Evolutionary conservation across 164 flowering plant species (phyloP), one percentile per base, ranked within the genome.

Genomic region (Nelumbo lutea): DNA sequence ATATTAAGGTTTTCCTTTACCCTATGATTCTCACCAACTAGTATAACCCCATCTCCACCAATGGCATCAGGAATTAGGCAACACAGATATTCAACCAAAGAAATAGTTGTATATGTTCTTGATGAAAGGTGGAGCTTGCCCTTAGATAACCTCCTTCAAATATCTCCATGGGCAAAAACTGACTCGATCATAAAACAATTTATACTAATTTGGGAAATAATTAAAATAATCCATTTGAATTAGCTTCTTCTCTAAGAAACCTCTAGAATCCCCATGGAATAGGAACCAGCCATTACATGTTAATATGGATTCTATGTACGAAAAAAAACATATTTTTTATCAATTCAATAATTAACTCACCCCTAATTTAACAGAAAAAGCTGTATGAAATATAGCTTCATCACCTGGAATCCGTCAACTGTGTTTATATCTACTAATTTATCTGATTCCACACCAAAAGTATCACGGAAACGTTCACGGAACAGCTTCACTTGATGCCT

Each of bases 361-460:
- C 42, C 6, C 13, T 68, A 7, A 68, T 3, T 44, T 60, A 1
- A 42, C 42, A 9, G 9, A 15, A 69, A 4, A 0, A 13, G 43
- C 11, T 43, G 15, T n/a, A 43, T 44, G 4, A 39, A 1, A 45
- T 15, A 45, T 53, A 67, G 64, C 13, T 45, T 68, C 67, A 60
- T 67, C 50, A 90, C 98, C 98, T 93, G 97, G 79, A 90, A 96
- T 7, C 98, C 98, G 77, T 96, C 98, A 52, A 91, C 89, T 8
- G 98, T 93, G 68, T 86, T 87, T 42, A 96, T 87, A 73, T 96
- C 99, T 9, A 93, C 95, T 6, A 88, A 73, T 72, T 85, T 84
- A 58, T 83, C 79, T 27, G 95, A 83, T 42, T 88, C 87, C 64
- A 78, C 77, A 5, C 94, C 96, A 79, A 88, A 93, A 9, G 71